These are phyloP conservation scores for Tarenaya hassleriana DNA, from an alignment of 345 rosid genomes.

Conservation along the genomic window DNA sequence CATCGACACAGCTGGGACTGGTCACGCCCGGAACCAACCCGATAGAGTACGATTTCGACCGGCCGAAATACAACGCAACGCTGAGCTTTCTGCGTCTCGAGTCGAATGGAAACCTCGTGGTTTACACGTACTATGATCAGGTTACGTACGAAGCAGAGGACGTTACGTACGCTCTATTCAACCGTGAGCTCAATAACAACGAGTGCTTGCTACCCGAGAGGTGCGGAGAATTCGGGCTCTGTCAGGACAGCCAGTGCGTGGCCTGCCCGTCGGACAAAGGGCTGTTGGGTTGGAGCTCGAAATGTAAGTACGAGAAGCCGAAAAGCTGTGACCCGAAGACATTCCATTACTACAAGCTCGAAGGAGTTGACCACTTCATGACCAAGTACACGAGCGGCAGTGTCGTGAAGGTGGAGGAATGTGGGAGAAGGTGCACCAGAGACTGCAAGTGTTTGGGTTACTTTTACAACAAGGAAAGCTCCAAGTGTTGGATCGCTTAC, in stretches of 20 bases:
- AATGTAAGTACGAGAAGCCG: conserved; percentile 29
- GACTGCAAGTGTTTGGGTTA: conserved; percentile 36
- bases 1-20: conserved; percentile 10
- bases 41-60: neutral
- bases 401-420: conserved; percentile 17
- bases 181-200: conserved; percentile 2
- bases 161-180: conserved; percentile 37
- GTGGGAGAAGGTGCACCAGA: conserved; percentile 21
- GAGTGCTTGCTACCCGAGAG: conserved; percentile 41
- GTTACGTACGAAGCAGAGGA: conserved; percentile 36
- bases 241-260: conserved; percentile 44
- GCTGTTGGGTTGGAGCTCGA: conserved; percentile 38
- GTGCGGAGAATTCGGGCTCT: conserved; percentile 46
- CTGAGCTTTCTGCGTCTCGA: conserved; percentile 36
- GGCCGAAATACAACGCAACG: conserved; percentile 38
- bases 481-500: conserved; percentile 35
- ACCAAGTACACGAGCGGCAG: conserved; percentile 30
- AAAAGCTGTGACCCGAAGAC: conserved; percentile 27
- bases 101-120: conserved; percentile 42
- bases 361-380: conserved; percentile 47
- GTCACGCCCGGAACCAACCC: conserved; percentile 11
- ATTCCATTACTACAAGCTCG: conserved; percentile 37
- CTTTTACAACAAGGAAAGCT: conserved; percentile 18
- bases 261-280: conserved; percentile 41
- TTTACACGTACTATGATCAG: conserved; percentile 35